These are phyloP conservation scores for Aspergillus pseudoviridinutans DNA, from an alignment of 2,329 filamentous ascomycete genomes.

Conservation along the genomic window DNA sequence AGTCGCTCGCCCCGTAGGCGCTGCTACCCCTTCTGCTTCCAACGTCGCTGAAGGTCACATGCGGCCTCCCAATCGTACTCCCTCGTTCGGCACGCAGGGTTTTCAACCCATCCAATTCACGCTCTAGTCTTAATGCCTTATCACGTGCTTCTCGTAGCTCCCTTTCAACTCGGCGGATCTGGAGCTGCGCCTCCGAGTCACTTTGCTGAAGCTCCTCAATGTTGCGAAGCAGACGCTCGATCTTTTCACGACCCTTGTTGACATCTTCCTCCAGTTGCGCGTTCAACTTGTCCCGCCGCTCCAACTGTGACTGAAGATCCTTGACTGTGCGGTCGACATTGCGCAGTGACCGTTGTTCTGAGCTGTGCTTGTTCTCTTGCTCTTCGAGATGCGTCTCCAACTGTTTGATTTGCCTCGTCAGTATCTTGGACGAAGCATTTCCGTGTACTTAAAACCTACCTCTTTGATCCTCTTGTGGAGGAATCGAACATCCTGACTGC, in stretches of 20 bases:
- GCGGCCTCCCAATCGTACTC: constrained; percentile 27
- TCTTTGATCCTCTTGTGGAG: constrained; percentile 92
- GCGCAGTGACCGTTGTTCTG: constrained; percentile 80
- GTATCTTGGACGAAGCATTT: constrained; percentile 16
- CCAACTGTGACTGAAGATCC: constrained; percentile 86
- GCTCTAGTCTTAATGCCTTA: constrained; percentile 73
- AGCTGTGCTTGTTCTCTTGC: constrained; percentile 72
- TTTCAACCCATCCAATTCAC: constrained; percentile 82
- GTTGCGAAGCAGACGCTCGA: constrained; percentile 79
- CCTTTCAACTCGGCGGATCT: constrained; percentile 79
- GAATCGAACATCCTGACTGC: constrained; percentile 93
- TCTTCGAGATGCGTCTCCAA: constrained; percentile 83
- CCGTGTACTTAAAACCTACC: constrained; percentile 51
- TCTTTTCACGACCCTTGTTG: constrained; percentile 79
- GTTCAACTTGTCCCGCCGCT: constrained; percentile 87
- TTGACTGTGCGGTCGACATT: constrained; percentile 93
- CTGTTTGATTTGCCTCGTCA: constrained; percentile 42
- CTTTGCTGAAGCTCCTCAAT: constrained; percentile 92
- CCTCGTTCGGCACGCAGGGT: constrained; percentile 61
- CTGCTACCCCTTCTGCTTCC: constrained; percentile 39
- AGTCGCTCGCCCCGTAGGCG: constrained; percentile 43
- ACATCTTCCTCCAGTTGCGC: constrained; percentile 78
- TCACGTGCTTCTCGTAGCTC: constrained; percentile 87
- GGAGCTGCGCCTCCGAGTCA: constrained; percentile 76
- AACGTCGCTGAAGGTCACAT: constrained; percentile 35